Evolutionary conservation across 805 yeast genomes (phyloP).

Genomic region (Hanseniaspora opuntiae): DNA sequence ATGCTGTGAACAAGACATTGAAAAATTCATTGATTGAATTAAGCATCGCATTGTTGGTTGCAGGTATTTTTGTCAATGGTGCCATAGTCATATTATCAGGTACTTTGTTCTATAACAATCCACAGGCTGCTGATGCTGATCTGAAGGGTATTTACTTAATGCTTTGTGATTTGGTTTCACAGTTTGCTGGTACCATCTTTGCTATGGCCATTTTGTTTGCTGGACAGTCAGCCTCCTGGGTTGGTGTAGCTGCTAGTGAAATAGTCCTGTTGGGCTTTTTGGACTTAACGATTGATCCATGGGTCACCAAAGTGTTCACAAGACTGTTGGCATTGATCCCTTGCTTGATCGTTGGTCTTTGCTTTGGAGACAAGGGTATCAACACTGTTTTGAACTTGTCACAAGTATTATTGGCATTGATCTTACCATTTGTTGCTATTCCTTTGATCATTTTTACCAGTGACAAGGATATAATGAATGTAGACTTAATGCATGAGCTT

Average conservation of each 20-base stretch:
- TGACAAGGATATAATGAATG: slow-evolving; percentile 51
- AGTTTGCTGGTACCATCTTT: slow-evolving; percentile 77
- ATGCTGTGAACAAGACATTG: slow-evolving; percentile 70
- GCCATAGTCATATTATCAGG: slow-evolving; percentile 87
- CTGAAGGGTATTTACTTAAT: slow-evolving; percentile 65
- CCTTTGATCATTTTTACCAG: slow-evolving; percentile 77
- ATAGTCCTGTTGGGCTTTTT: slow-evolving; percentile 86
- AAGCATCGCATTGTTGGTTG: slow-evolving; percentile 65
- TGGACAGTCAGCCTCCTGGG: slow-evolving; percentile 93
- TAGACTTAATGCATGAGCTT: slow-evolving; percentile 18
- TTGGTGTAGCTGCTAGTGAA: slow-evolving; percentile 86
- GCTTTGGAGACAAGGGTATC: slow-evolving; percentile 72
- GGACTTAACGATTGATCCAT: slow-evolving; percentile 68
- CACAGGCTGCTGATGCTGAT: slow-evolving; percentile 65
- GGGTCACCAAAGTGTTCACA: slow-evolving; percentile 64
- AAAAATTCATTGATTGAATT: slow-evolving; percentile 71
- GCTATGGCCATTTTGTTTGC: slow-evolving; percentile 78
- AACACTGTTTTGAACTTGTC: slow-evolving; percentile 60
- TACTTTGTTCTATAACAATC: slow-evolving; percentile 56
- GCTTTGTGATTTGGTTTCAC: slow-evolving; percentile 55
- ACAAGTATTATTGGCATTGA: slow-evolving; percentile 69
- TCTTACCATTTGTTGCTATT: slow-evolving; percentile 77
- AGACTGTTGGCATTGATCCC: slow-evolving; percentile 61
- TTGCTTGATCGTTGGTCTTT: slow-evolving; percentile 58
- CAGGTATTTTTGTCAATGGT: slow-evolving; percentile 84